Percentiles rank a stretch among this genome's conserved stretches.
Evolutionary conservation across 2,329 filamentous ascomycete genomes (phyloP).

Genomic region (Rutstroemia sydowiana): DNA sequence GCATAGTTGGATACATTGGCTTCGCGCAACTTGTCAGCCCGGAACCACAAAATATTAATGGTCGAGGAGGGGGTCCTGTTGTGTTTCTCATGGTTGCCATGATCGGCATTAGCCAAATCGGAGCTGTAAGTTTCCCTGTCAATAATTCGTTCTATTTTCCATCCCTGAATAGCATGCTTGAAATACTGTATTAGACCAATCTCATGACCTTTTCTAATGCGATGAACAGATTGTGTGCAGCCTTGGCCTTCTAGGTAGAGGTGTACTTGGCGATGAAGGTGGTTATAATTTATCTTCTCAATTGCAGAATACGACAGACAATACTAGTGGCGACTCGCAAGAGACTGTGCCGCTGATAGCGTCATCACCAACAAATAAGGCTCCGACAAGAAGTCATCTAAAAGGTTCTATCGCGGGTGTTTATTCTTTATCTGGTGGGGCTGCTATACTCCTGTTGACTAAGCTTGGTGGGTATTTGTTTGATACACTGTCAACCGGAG

Average conservation of each 20-base stretch:
- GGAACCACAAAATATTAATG: constrained; percentile 57
- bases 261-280: constrained; percentile 53
- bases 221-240: constrained; percentile 69
- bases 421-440: constrained; percentile 85
- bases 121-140: constrained; percentile 40
- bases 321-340: background rate
- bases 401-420: constrained; percentile 94
- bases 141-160: background rate
- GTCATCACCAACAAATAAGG: constrained; percentile 14
- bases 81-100: constrained; percentile 73
- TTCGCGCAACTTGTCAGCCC: constrained; percentile 75
- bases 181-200: background rate
- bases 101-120: constrained; percentile 89
- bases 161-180: background rate
- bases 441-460: constrained; percentile 82
- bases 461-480: constrained; percentile 86
- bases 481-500: constrained; percentile 63
- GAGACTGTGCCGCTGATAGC: constrained; percentile 29
- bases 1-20: constrained; percentile 68
- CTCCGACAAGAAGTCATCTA: constrained; percentile 37
- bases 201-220: background rate
- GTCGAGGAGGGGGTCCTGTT: constrained; percentile 56
- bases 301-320: constrained; percentile 14
- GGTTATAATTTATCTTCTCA: constrained; percentile 29
- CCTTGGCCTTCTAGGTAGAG: constrained; percentile 76